Conservation (phyloP, 805 yeast species). For the Ogataea polymorpha region DNA sequence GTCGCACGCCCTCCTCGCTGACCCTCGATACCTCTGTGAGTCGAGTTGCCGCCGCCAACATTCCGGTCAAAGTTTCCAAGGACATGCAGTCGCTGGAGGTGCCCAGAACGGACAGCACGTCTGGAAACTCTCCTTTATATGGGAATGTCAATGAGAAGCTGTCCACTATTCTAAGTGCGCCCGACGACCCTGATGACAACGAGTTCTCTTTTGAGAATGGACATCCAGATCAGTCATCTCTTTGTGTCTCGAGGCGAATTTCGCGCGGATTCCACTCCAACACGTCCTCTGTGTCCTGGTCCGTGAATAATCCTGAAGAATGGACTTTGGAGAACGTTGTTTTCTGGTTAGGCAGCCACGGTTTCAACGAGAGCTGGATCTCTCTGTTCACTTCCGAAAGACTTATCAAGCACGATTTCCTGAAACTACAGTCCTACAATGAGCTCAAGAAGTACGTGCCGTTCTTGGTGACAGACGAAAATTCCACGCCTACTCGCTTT, state of each 20-base stretch:
- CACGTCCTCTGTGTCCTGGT: constrained; percentile 39
- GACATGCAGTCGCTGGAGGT: not conserved
- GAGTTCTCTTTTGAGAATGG: constrained; percentile 9
- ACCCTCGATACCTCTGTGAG: constrained; percentile 22
- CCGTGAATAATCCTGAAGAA: constrained; percentile 50
- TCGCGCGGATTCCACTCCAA: constrained; percentile 20
- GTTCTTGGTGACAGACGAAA: constrained; percentile 42
- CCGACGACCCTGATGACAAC: constrained; percentile 9
- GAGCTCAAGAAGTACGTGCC: constrained; percentile 32
- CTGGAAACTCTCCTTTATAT: constrained; percentile 20
- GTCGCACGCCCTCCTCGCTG: constrained; percentile 4
- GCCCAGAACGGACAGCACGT: not conserved
- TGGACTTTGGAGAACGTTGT: constrained; percentile 73
- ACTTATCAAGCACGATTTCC: constrained; percentile 59
- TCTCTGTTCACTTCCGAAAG: constrained; percentile 55
- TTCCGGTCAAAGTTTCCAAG: constrained; percentile 19
- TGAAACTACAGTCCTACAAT: constrained; percentile 67
- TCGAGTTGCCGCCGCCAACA: constrained; percentile 10
- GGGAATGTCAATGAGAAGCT: constrained; percentile 21
- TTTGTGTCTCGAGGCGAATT: constrained; percentile 9
- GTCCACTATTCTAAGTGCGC: constrained; percentile 14
- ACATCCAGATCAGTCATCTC: not conserved
- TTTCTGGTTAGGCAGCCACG: constrained; percentile 64
- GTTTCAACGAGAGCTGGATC: constrained; percentile 75
- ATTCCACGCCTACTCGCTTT: constrained; percentile 54